These are phyloP conservation scores for Neotropicomus parvogracilis DNA, from an alignment of 1,284 basidiomycete genomes.

Conservation along the genomic window DNA sequence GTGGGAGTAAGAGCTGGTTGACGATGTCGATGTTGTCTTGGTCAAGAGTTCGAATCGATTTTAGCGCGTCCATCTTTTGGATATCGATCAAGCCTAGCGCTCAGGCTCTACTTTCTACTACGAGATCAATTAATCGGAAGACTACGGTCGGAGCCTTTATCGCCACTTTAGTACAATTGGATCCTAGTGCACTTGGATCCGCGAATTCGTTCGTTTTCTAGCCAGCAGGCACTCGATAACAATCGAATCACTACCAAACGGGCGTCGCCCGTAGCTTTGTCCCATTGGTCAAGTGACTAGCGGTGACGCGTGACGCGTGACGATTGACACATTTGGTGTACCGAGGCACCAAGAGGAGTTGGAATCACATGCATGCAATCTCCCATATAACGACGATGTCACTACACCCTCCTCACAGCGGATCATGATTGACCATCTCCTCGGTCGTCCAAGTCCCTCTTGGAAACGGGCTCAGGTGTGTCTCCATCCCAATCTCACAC, in stretches of 20 bases:
- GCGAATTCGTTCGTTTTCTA: no score
- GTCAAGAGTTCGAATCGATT: constrained; percentile 59
- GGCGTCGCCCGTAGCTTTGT: no score
- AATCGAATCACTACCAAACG: neutral
- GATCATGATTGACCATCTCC: constrained; percentile 79
- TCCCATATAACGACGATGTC: constrained; percentile 7
- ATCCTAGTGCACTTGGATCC: no score
- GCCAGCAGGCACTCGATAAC: no score
- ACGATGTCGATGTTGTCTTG: constrained; percentile 76
- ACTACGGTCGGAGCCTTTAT: no score
- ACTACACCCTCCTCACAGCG: constrained; percentile 11
- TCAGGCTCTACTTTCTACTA: no score
- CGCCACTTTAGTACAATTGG: no score
- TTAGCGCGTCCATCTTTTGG: constrained; percentile 34
- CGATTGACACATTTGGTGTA: neutral
- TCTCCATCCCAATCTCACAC: neutral
- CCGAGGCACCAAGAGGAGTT: neutral
- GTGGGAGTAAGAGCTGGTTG: constrained; percentile 82
- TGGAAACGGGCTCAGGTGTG: constrained; percentile 74
- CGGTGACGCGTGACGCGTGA: no score
- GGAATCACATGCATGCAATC: constrained; percentile 37
- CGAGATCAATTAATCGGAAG: neutral
- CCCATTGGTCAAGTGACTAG: no score
- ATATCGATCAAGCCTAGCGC: no score
- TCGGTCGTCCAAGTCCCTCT: constrained; percentile 71